Base-by-base conservation (phyloP, 768 basidiomycete species). In the Albatrellus ellisii region DNA sequence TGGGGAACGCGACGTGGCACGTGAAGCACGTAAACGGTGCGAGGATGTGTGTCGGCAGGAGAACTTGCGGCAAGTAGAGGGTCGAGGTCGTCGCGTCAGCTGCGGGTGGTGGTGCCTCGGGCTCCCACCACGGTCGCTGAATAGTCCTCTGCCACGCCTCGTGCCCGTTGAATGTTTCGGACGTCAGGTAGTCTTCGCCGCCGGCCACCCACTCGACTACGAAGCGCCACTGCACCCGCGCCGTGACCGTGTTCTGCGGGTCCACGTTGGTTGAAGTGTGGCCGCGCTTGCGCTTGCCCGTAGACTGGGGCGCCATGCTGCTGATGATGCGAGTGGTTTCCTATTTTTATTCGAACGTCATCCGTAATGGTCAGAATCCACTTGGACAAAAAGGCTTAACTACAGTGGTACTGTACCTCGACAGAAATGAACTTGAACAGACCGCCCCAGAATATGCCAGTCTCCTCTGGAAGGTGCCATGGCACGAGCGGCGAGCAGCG, bases 81-180 rank as follows among this genome's bases (percentile, higher is more conserved):
- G 35, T 20, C 12, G 12, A 36, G 21, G 21, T 36, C 22, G 15
- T 14, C 12, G 4, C 38, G 26, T 12, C 38, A 6, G 21, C n/a
- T n/a, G 12, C 11, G 15, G 26, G 21, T 25, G 18, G n/a, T 10
- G 18, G 6, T 22, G 10, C 1, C 28, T 36, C n/a, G 7, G 32
- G 25, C 36, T 50, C 49, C 49, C 49, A 50, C 49, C 49, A 50
- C 7, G 49, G 49, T 8, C 33, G 33, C 41, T 20, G 29, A 12
- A 39, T 21, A 22, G 28, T 25, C 14, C 4, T 12, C 3, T 11
- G 31, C 49, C 49, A 50, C 24, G 32, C 39, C 25, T 4, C 10
- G 7, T 34, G 7, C n/a, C 27, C 42, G n/a, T 36, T 24, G 9
- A 31, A 35, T 18, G 25, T 41, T 6, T 48, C 47, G 14, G 45